A percentile compares a stretch with the other conserved stretches of the same genome.
Evolutionary conservation across 495 filamentous ascomycete genomes (phyloP).

Genomic region (Penicillium diatomitis): DNA sequence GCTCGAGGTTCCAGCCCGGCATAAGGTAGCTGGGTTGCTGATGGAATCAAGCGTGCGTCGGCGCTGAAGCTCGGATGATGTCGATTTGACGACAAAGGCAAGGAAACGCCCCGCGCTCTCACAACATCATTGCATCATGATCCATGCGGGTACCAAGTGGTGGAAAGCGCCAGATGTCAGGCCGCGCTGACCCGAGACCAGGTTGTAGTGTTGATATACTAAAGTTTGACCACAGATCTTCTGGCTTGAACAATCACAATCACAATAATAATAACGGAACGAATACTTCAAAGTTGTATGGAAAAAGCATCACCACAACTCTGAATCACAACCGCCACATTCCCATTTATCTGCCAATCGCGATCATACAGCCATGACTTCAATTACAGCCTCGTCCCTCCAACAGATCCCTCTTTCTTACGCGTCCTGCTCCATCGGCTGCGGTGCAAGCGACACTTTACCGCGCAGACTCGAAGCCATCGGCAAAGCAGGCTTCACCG

Average conservation of each 20-base stretch:
- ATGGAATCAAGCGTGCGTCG: neutral
- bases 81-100: conserved; percentile 6
- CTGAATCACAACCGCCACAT: conserved; percentile 4
- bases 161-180: no score
- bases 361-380: neutral
- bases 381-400: conserved; percentile 22
- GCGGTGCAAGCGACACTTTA: conserved; percentile 43
- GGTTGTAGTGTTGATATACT: no score
- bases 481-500: conserved; percentile 54
- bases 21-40: no score
- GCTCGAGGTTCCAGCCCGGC: no score
- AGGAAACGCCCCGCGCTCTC: neutral
- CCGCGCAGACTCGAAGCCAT: conserved; percentile 59
- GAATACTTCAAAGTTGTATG: no score
- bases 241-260: no score
- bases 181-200: no score
- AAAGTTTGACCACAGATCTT: no score
- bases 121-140: neutral
- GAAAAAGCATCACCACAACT: neutral
- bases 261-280: neutral
- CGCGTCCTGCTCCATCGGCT: conserved; percentile 57
- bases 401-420: conserved; percentile 50
- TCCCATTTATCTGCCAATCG: no score
- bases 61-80: conserved; percentile 1
- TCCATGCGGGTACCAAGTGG: no score